Conservation (phyloP, 2,329 filamentous ascomycete genomes). For the Monilinia fructicola region DNA sequence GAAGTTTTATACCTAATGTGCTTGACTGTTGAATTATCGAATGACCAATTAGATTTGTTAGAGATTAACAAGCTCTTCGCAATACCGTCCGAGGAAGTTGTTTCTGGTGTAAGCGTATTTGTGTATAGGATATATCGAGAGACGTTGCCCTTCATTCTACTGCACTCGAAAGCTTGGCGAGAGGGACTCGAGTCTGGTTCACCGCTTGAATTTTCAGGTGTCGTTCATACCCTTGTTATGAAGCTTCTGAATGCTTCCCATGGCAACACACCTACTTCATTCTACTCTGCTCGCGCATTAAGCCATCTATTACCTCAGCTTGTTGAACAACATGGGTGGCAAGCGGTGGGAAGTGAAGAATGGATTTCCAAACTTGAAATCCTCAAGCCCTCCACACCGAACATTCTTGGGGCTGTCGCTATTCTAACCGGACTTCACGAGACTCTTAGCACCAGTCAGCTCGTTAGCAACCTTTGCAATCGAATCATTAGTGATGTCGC, state of each 20-base stretch:
- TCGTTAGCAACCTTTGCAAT: slow-evolving; percentile 56
- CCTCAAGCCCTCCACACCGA: slow-evolving; percentile 49
- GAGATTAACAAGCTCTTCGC: slow-evolving; percentile 50
- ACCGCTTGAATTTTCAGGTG: slow-evolving; percentile 38
- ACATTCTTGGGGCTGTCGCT: slow-evolving; percentile 51
- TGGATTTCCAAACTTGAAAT: slow-evolving; percentile 49
- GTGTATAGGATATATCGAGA: slow-evolving; percentile 13
- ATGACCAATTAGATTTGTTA: slow-evolving; percentile 52
- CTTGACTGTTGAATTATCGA: slow-evolving; percentile 52
- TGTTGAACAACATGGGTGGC: slow-evolving; percentile 49
- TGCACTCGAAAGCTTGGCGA: slow-evolving; percentile 49
- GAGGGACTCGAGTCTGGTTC: slow-evolving; percentile 15
- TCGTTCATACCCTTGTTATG: slow-evolving; percentile 47
- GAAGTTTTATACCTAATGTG: slow-evolving; percentile 54
- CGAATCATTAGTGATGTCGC: slow-evolving; percentile 61
- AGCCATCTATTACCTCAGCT: slow-evolving; percentile 50
- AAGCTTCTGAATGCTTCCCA: slow-evolving; percentile 48
- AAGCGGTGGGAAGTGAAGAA: slow-evolving; percentile 47
- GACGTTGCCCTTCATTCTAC: slow-evolving; percentile 29
- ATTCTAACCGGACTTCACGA: slow-evolving; percentile 55
- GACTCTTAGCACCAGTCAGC: slow-evolving; percentile 47
- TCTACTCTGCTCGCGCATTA: slow-evolving; percentile 57
- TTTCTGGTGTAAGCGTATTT: slow-evolving; percentile 30
- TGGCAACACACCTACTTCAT: slow-evolving; percentile 45
- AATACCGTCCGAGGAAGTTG: slow-evolving; percentile 43